These are phyloP conservation scores for Exophiala phaeomuriformis DNA, from an alignment of 2,329 filamentous ascomycete species.

Conservation along the genomic window DNA sequence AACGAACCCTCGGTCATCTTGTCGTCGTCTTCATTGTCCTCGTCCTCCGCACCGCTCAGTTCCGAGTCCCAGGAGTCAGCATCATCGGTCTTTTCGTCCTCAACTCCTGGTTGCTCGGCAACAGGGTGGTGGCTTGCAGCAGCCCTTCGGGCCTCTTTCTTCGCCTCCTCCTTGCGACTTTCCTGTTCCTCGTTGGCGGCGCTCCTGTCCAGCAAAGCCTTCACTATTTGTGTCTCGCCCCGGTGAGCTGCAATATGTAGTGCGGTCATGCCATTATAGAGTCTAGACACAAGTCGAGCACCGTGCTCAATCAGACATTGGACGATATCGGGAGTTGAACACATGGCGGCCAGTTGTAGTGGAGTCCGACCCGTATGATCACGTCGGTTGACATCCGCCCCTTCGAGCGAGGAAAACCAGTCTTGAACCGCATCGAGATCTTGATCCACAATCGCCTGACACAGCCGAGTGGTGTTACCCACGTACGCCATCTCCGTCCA, in stretches of 20 bases:
- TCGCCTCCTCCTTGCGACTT: constrained; percentile 28
- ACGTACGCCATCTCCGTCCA: constrained; percentile 92
- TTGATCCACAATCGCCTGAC: constrained; percentile 70
- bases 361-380: constrained; percentile 75
- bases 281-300: constrained; percentile 62
- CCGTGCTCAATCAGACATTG: constrained; percentile 63
- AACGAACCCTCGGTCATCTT: constrained; percentile 62
- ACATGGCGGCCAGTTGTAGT: constrained; percentile 66
- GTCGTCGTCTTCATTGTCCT: constrained; percentile 41
- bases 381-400: constrained; percentile 61
- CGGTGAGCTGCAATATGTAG: constrained; percentile 72
- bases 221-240: constrained; percentile 62
- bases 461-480: constrained; percentile 67
- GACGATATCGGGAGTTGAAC: constrained; percentile 63
- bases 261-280: constrained; percentile 73
- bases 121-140: constrained; percentile 3
- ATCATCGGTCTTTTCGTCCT: constrained; percentile 25
- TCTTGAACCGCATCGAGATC: constrained; percentile 63
- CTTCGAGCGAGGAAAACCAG: constrained; percentile 60
- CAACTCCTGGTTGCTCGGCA: constrained; percentile 1
- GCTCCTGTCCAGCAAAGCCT: constrained; percentile 65
- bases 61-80: constrained; percentile 32
- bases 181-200: constrained; percentile 64
- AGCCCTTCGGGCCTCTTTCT: constrained; percentile 22
- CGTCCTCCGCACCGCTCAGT: constrained; percentile 36